phyloP scores from a whole-genome alignment of 768 basidiomycete species.

The Coprinellus aureogranulatus region DNA sequence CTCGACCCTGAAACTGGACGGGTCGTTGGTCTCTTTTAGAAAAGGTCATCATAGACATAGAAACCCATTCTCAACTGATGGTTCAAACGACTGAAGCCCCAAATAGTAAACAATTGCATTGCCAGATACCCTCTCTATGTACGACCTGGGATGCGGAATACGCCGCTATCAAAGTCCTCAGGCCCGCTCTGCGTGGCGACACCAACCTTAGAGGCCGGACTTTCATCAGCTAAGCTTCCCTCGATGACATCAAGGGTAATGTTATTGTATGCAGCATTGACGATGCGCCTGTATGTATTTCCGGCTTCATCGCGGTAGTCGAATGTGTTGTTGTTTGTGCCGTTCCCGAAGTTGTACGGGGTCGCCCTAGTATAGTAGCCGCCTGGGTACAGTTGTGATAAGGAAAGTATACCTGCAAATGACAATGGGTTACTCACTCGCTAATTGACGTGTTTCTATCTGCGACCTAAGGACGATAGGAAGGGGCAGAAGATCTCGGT shows the following conservation, averaged over 20 bases:
- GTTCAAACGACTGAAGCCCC: too few species aligned
- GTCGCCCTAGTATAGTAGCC: conserved; percentile 48
- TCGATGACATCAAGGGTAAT: conserved; percentile 59
- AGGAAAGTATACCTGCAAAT: background rate
- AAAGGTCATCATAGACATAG: background rate
- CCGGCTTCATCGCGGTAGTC: conserved; percentile 54
- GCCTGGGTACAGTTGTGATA: conserved; percentile 26
- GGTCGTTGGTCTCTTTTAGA: conserved; percentile 83
- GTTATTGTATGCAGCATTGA: conserved; percentile 58
- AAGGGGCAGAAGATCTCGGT: conserved; percentile 53
- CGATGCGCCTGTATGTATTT: conserved; percentile 61
- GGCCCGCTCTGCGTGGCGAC: background rate
- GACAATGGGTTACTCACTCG: conserved; percentile 38
- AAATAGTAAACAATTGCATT: too few species aligned
- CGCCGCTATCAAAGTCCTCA: too few species aligned
- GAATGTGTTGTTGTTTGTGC: conserved; percentile 69
- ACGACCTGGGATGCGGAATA: too few species aligned
- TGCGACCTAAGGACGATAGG: conserved; percentile 59
- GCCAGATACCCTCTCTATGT: too few species aligned
- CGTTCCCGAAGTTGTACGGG: conserved; percentile 58
- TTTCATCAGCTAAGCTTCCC: conserved; percentile 34
- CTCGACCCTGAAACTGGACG: conserved; percentile 76
- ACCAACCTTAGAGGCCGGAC: background rate
- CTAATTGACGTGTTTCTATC: conserved; percentile 57
- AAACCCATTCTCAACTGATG: too few species aligned